These are phyloP conservation scores for Penicillium bialowiezense DNA, from an alignment of 495 filamentous ascomycete genomes.

Conservation along the genomic window DNA sequence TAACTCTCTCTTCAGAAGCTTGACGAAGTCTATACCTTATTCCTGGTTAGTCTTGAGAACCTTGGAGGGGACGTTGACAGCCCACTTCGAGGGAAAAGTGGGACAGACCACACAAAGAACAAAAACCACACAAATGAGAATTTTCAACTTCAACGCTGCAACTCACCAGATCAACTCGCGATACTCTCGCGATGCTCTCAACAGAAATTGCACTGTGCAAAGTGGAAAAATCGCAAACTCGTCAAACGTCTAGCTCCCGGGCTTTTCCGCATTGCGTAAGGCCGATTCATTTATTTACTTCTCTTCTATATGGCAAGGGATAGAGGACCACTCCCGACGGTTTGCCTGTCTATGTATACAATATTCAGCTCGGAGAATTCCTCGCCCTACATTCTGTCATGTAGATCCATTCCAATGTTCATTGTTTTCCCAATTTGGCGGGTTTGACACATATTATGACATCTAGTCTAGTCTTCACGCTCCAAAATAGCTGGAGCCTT, in stretches of 20 bases:
- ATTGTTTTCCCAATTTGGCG: slow-evolving; percentile 16
- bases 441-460: background rate
- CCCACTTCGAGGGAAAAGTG: slow-evolving; percentile 31
- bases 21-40: slow-evolving; percentile 17
- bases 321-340: too few relatives aligned
- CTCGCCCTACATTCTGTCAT: slow-evolving; percentile 17
- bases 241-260: slow-evolving; percentile 40
- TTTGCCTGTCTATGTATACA: too few relatives aligned
- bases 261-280: slow-evolving; percentile 47
- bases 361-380: background rate
- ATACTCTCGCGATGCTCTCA: slow-evolving; percentile 3
- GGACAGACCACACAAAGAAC: slow-evolving; percentile 13
- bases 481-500: slow-evolving; percentile 75
- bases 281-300: slow-evolving; percentile 23
- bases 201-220: slow-evolving; percentile 12
- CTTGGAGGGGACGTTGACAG: slow-evolving; percentile 33
- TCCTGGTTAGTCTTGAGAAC: slow-evolving; percentile 23
- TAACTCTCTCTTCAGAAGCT: slow-evolving; percentile 12
- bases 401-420: slow-evolving; percentile 14
- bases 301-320: too few relatives aligned
- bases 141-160: slow-evolving; percentile 21
- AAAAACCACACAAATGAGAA: slow-evolving; percentile 6
- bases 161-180: slow-evolving; percentile 23
- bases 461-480: slow-evolving; percentile 53
- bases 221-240: slow-evolving; percentile 24